Evolutionary conservation across 352 stramenopile genomes (phyloP).

Genomic region (Phytopythium cucurbitacearum): DNA sequence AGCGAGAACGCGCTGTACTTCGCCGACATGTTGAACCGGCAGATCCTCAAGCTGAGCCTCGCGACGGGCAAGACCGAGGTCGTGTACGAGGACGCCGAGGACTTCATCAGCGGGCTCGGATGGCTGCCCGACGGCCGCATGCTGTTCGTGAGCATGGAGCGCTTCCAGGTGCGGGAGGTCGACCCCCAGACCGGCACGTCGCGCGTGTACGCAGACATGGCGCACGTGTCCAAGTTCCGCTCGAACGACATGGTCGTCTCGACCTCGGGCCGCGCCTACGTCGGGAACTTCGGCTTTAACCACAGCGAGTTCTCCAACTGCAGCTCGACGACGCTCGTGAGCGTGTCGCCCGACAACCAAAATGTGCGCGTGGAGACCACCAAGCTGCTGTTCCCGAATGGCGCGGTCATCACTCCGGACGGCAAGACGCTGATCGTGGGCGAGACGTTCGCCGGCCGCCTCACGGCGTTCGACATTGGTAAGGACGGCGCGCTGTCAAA

Average conservation of each 20-base stretch:
- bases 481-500: conserved; percentile 37
- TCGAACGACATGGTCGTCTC: conserved; percentile 57
- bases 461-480: conserved; percentile 55
- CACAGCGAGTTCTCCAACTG: conserved; percentile 18
- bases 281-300: conserved; percentile 70
- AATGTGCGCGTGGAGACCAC: conserved; percentile 45
- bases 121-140: conserved; percentile 53
- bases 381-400: conserved; percentile 56
- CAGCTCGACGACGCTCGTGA: conserved; percentile 52
- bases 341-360: conserved; percentile 32
- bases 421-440: conserved; percentile 60
- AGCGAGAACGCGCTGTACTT: conserved; percentile 60
- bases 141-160: conserved; percentile 26
- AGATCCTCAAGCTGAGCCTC: conserved; percentile 49
- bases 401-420: conserved; percentile 53
- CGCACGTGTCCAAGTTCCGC: conserved; percentile 38
- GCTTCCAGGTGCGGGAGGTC: conserved; percentile 36
- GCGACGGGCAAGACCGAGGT: conserved; percentile 23
- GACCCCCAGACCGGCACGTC: conserved; percentile 13
- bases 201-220: conserved; percentile 48
- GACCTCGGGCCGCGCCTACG: conserved; percentile 30
- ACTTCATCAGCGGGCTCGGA: conserved; percentile 50
- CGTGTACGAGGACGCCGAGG: conserved; percentile 35
- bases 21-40: conserved; percentile 47
- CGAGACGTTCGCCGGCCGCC: conserved; percentile 35